phyloP scores from a whole-genome alignment of 148 eudicot genomes.

The Amaranthus cruentus region DNA sequence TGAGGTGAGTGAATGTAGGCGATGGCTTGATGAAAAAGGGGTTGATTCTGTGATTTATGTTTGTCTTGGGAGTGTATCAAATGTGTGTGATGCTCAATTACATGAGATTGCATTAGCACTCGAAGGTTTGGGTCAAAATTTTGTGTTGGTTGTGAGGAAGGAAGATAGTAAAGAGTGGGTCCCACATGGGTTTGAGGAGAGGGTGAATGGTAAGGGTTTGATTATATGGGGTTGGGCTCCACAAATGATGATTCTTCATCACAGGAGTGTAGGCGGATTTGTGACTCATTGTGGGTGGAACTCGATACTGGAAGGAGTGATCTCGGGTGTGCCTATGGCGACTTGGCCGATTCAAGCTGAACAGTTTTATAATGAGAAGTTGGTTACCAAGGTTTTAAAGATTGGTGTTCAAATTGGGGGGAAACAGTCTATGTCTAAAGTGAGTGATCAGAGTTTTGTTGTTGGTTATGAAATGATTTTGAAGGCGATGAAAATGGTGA shows the following conservation, averaged over 20 bases:
- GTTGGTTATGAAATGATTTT: constrained; percentile 10
- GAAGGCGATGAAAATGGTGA: constrained; percentile 22
- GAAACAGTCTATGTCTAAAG: constrained; percentile 21
- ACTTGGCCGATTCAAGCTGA: constrained; percentile 23
- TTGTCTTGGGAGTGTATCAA: constrained; percentile 23
- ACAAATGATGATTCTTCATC: constrained; percentile 14
- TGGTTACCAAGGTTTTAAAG: constrained; percentile 11
- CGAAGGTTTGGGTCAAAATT: constrained; percentile 16
- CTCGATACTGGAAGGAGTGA: neutral
- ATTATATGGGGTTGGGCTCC: constrained; percentile 27
- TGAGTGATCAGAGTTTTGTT: constrained; percentile 10
- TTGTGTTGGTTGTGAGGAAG: constrained; percentile 21
- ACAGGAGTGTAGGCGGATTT: constrained; percentile 14
- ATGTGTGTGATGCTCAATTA: constrained; percentile 15
- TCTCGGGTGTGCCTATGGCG: constrained; percentile 16
- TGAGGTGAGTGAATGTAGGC: constrained; percentile 17
- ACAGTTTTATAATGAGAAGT: constrained; percentile 23
- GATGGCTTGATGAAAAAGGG: constrained; percentile 24
- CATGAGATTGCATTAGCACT: constrained; percentile 23
- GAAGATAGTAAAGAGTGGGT: constrained; percentile 10
- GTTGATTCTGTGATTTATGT: constrained; percentile 25
- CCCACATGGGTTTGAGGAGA: neutral
- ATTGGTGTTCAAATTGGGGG: constrained; percentile 38
- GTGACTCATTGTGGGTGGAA: constrained; percentile 25
- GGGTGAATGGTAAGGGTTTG: constrained; percentile 9